phyloP scores from a whole-genome alignment of 2,329 filamentous ascomycete species.

The Exophiala aquamarina region DNA sequence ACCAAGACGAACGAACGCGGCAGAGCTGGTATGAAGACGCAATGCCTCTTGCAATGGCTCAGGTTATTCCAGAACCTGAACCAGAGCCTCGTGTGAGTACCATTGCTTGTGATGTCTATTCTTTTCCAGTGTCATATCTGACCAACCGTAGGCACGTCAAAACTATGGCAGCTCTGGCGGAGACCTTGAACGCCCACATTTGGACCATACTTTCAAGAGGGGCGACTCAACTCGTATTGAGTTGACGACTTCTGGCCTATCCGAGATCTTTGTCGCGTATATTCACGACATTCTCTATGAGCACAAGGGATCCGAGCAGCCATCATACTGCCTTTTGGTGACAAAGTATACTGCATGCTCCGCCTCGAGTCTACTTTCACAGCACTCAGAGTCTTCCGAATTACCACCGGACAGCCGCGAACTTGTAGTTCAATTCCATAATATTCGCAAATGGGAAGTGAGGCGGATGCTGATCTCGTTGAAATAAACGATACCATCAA shows the following conservation, averaged over 20 bases:
- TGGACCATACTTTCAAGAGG: conserved; percentile 10
- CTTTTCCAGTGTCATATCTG: background rate
- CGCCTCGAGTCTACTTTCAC: too few relatives aligned
- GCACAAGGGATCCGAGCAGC: background rate
- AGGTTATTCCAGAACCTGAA: background rate
- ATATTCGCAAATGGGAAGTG: conserved; percentile 17
- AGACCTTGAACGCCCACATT: background rate
- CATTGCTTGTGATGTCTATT: background rate
- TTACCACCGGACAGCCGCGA: conserved; percentile 5
- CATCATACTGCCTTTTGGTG: conserved; percentile 4
- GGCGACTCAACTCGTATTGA: conserved; percentile 4
- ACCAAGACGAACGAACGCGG: conserved; percentile 7
- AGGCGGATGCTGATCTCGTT: conserved; percentile 14
- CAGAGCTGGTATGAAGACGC: conserved; percentile 7
- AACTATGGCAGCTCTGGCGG: background rate
- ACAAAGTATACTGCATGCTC: conserved; percentile 14
- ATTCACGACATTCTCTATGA: conserved; percentile 11
- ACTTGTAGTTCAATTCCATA: conserved; percentile 15
- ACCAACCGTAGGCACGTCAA: background rate
- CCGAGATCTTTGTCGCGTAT: conserved; percentile 5
- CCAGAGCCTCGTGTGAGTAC: background rate
- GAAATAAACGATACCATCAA: conserved; percentile 10
- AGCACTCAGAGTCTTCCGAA: too few relatives aligned
- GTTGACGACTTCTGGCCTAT: background rate
- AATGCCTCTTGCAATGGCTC: conserved; percentile 5